These are phyloP conservation scores for Phytophthora aleatoria DNA, from an alignment of 352 stramenopile species.

Conservation along the genomic window DNA sequence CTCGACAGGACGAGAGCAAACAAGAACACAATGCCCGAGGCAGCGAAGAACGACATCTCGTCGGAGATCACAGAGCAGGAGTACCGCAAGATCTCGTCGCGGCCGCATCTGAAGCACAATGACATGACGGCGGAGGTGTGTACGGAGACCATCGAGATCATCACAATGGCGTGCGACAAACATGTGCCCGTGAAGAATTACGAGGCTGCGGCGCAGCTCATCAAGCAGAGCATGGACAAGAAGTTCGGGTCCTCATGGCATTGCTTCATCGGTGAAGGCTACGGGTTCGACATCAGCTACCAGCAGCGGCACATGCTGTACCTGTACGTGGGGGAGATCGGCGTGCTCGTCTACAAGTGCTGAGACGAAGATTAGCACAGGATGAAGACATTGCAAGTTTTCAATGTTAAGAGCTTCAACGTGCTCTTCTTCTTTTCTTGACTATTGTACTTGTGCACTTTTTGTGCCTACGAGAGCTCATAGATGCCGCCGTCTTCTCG, in stretches of 20 bases:
- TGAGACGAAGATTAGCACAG: slow-evolving; percentile 32
- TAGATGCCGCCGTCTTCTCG: slow-evolving; percentile 9
- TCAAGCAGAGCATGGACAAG: slow-evolving; percentile 98
- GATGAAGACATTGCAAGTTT: slow-evolving; percentile 1
- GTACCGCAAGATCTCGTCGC: slow-evolving; percentile 87
- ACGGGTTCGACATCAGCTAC: slow-evolving; percentile 97
- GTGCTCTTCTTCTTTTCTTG: slow-evolving; percentile 18
- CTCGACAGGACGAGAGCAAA: not conserved
- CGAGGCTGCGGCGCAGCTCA: slow-evolving; percentile 90
- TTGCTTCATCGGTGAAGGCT: slow-evolving; percentile 96
- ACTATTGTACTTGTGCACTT: slow-evolving; percentile 35
- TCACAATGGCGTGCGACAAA: slow-evolving; percentile 97
- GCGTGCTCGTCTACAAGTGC: slow-evolving; percentile 96
- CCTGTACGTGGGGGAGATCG: slow-evolving; percentile 93
- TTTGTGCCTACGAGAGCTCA: slow-evolving; percentile 23
- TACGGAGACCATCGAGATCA: slow-evolving; percentile 95
- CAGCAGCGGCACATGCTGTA: slow-evolving; percentile 96
- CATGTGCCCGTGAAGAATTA: slow-evolving; percentile 94
- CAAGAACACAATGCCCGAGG: slow-evolving; percentile 53
- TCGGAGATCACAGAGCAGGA: slow-evolving; percentile 73
- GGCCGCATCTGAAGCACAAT: slow-evolving; percentile 81
- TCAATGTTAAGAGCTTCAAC: slow-evolving; percentile 13
- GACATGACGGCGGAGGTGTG: slow-evolving; percentile 95
- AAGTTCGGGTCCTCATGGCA: slow-evolving; percentile 97
- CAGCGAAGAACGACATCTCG: slow-evolving; percentile 44